phyloP scores from a whole-genome alignment of 1,139 yeast species.

The Hyphopichia fennica region DNA sequence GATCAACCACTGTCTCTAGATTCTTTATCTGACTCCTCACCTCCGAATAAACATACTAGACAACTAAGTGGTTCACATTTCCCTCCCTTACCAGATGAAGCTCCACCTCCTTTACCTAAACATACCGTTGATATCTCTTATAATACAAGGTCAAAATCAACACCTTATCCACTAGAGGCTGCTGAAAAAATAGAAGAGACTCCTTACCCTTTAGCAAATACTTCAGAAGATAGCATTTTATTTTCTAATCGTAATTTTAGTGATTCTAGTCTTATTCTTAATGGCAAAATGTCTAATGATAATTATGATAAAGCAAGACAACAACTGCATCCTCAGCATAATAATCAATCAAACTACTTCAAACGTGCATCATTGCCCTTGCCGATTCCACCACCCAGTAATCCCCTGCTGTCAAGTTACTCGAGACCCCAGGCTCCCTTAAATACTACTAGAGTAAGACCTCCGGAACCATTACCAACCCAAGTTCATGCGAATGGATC shows the following conservation, averaged over 20 bases:
- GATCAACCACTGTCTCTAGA: not conserved
- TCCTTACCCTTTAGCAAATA: conserved; percentile 16
- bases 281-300: not conserved
- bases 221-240: not conserved
- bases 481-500: conserved; percentile 6
- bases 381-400: not conserved
- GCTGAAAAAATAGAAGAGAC: conserved; percentile 14
- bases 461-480: conserved; percentile 9
- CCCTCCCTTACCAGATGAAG: conserved; percentile 14
- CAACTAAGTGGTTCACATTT: not conserved
- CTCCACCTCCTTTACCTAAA: conserved; percentile 15
- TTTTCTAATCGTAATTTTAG: not conserved
- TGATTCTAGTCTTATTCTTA: not conserved
- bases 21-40: not conserved
- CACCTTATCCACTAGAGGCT: conserved; percentile 15
- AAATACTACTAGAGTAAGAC: conserved; percentile 3
- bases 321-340: not conserved
- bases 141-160: not conserved
- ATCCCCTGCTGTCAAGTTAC: not conserved
- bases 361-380: not conserved
- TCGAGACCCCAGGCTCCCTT: not conserved
- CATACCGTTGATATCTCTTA: conserved; percentile 5
- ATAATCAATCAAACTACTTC: not conserved
- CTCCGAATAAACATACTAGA: not conserved
- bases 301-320: not conserved